Evolutionary conservation across 306 rosid genomes (phyloP).

Genomic region (Inga leiocalycina): DNA sequence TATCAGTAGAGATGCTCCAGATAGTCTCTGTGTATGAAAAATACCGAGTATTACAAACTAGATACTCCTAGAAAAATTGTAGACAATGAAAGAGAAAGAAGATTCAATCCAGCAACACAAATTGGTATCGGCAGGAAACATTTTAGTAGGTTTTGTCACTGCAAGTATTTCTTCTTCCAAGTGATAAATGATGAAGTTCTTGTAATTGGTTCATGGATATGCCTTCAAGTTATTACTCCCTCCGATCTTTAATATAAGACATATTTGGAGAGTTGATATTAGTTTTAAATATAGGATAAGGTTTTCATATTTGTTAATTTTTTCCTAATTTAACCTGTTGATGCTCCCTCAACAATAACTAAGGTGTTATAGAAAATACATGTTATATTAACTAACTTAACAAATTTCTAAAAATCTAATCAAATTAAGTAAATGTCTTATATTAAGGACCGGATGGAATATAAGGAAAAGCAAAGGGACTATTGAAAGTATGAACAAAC

Average conservation of each 20-base stretch:
- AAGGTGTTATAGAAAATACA: too few relatives aligned
- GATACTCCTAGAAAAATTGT: background rate
- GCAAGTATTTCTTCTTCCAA: background rate
- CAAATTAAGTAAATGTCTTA: too few relatives aligned
- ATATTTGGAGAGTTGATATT: too few relatives aligned
- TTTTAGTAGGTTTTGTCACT: background rate
- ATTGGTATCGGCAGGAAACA: background rate
- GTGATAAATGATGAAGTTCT: conserved; percentile 7
- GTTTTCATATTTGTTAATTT: too few relatives aligned
- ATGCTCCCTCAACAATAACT: too few relatives aligned
- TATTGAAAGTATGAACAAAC: background rate
- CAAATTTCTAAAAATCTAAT: too few relatives aligned
- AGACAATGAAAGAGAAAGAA: background rate
- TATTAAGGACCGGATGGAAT: too few relatives aligned
- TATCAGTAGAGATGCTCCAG: conserved; percentile 60
- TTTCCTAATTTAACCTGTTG: too few relatives aligned
- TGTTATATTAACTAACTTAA: too few relatives aligned
- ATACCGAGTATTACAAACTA: conserved; percentile 2
- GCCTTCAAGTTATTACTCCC: background rate
- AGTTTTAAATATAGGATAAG: too few relatives aligned
- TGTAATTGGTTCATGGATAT: background rate
- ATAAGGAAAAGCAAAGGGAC: conserved; percentile 12
- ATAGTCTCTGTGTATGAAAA: background rate
- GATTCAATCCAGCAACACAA: conserved; percentile 2
- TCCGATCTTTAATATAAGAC: too few relatives aligned